Percentiles rank a stretch among this genome's conserved stretches.
Conservation (phyloP, 306 rosid genomes). For the Aeschynomene evenia region DNA sequence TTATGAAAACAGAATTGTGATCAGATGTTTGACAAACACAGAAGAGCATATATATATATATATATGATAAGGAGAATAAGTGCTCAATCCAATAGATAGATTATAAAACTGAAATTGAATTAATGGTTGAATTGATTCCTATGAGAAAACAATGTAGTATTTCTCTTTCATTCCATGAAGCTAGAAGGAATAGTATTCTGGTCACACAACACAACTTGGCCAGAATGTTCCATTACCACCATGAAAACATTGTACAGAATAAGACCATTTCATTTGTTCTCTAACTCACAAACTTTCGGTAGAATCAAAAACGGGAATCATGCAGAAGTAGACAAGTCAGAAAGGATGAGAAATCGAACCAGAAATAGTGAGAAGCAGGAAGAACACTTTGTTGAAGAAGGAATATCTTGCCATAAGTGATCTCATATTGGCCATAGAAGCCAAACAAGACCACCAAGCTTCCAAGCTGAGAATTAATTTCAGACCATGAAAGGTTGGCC, state of each 20-base stretch:
- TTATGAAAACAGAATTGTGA: background rate
- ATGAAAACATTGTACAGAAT: background rate
- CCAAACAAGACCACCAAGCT: constrained; percentile 4
- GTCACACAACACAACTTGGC: constrained; percentile 10
- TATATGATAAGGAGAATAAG: background rate
- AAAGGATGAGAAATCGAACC: constrained; percentile 41
- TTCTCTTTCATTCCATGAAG: constrained; percentile 4
- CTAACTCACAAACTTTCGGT: constrained; percentile 4
- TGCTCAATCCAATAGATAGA: constrained; percentile 16
- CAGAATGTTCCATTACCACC: constrained; percentile 20
- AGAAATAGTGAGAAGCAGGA: constrained; percentile 50
- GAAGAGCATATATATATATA: background rate
- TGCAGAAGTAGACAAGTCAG: constrained; percentile 14
- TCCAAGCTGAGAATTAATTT: background rate
- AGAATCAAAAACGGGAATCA: constrained; percentile 25
- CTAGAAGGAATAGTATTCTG: constrained; percentile 25
- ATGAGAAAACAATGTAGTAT: constrained; percentile 5
- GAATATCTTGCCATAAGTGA: constrained; percentile 50
- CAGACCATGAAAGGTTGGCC: constrained; percentile 8
- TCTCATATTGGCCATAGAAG: constrained; percentile 24
- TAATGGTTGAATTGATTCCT: constrained; percentile 15
- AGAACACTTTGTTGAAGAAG: constrained; percentile 37
- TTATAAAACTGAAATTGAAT: background rate
- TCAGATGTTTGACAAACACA: background rate
- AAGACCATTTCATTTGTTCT: background rate